Base-by-base conservation (phyloP, 805 yeast genomes). In the Candida hungchunana region DNA sequence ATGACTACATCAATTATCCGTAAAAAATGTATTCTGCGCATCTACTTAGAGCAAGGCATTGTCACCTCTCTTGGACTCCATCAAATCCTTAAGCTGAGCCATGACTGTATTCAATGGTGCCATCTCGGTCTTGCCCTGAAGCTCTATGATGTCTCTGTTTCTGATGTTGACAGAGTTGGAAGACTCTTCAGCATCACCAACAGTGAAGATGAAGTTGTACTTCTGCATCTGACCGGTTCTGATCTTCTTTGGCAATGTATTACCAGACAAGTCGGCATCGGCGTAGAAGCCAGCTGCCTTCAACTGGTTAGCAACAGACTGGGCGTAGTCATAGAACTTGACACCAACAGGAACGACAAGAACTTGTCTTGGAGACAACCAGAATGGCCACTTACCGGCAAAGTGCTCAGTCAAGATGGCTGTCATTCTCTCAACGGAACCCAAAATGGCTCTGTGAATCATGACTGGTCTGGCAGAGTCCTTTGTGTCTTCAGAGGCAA, bases 351-450 rank as follows among this genome's bases (percentile, higher is more conserved):
- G 98, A 20, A 93, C 93, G 55, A 93, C 94, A 53, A 90, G 71
- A 40, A 90, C 76, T 69, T 93, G 99, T 71, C 98, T 83, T 57
- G 99, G 99, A n/a, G 97, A 89, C 60, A 93, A 74, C 98, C 98
- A 93, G 75, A 93, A 86, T 58, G 99, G 99, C 99, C 99, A 93
- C 63, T 88, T 93, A 57, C 99, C 99, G 59, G 89, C 96, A 67
- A 73, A 93, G 70, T 93, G 98, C 67, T 93, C 99, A 41, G 95
- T 89, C 64, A 93, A 78, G 53, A 93, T 90, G 46, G 97, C 98
- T 46, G 96, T 85, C 97, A 93, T 89, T 75, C 99, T 85, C 74
- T 93, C 99, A 43, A 93, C 94, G 30, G 96, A 86, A 51, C 99
- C 99, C 59, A 90, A 76, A 50, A 93, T 87, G 49, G 99, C 99